These are phyloP conservation scores for Angomonas ambiguus DNA, from an alignment of 208 protist species.

Conservation along the genomic window DNA sequence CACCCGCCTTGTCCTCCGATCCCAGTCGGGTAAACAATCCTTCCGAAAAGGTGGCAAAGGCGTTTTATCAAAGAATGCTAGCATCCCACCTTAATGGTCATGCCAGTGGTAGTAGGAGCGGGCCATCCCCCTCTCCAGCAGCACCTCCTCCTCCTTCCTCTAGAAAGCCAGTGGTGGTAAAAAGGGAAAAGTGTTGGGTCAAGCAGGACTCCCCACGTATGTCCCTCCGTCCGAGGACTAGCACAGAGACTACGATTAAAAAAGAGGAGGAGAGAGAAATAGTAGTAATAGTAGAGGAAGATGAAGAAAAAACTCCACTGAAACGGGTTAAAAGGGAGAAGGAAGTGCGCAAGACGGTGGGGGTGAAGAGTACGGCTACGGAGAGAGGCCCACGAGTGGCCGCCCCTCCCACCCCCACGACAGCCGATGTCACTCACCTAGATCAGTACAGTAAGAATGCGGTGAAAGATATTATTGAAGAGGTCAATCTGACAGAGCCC, in stretches of 20 bases:
- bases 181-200: constrained; percentile 2
- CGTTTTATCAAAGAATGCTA: neutral
- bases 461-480: constrained; percentile 4
- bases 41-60: neutral
- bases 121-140: neutral
- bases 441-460: neutral
- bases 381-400: neutral
- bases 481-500: neutral
- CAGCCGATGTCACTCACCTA: neutral
- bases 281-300: no score
- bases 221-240: neutral
- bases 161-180: neutral
- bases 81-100: neutral
- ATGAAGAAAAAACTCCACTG: neutral
- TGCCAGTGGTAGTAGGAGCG: neutral
- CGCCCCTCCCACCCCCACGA: neutral
- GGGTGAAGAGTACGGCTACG: neutral
- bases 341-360: neutral
- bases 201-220: neutral
- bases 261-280: no score
- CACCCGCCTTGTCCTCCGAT: neutral
- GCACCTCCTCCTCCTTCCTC: neutral
- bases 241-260: neutral
- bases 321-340: neutral
- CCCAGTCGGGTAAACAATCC: neutral